Base-by-base conservation (phyloP, 495 filamentous ascomycete species). In the Pseudoneurospora amorphoporcata region DNA sequence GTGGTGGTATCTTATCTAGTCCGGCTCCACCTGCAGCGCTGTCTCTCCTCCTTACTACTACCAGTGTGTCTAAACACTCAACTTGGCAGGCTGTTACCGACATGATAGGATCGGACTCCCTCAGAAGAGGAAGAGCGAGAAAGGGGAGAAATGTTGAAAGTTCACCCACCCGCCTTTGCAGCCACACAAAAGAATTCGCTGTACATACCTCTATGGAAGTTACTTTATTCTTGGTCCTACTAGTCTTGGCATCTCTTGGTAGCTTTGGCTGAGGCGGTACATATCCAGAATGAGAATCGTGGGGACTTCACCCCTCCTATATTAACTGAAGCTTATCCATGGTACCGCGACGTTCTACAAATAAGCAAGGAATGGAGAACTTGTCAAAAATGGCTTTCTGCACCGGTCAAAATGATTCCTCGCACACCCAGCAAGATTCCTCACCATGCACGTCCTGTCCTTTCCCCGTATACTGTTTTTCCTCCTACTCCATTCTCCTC, bases 11-110 rank as follows among this genome's bases (percentile, higher is more conserved):
- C 23, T 39, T 39, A 38, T 72, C 4, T 41, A 76, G 76, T 70
- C 73, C 23, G 79, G 79, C 14, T 69, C 73, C 7, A 77, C 75
- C 3, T 80, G 79, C 74, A 69, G 69, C 38, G 75, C 73, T 17
- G 72, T 79, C 16, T 74, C 75, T 10, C 42, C 69, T 75, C 79
- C 77, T 32, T 82, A 81, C 40, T 84, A 84, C 72, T 82, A 77
- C 53, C 81, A 84, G 75, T 84, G 81, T 61, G 69, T 76, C 16
- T 83, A 79, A 72, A 23, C 17, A 41, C 23, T 23, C 23, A 23
- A 37, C 45, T 47, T 3, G 0, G 8, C n/a, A 19, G 0, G n/a
- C 8, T 16, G 8, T 47, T 10, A 10, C 17, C 8, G 8, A 14
- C 47, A 7, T 23, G 10, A 1, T 7, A 7, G 10, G 10, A 1